A percentile compares a stretch with the other conserved stretches of the same genome.
phyloP scores from a whole-genome alignment of 805 yeast genomes.

The Hanseniaspora mollemarum region DNA sequence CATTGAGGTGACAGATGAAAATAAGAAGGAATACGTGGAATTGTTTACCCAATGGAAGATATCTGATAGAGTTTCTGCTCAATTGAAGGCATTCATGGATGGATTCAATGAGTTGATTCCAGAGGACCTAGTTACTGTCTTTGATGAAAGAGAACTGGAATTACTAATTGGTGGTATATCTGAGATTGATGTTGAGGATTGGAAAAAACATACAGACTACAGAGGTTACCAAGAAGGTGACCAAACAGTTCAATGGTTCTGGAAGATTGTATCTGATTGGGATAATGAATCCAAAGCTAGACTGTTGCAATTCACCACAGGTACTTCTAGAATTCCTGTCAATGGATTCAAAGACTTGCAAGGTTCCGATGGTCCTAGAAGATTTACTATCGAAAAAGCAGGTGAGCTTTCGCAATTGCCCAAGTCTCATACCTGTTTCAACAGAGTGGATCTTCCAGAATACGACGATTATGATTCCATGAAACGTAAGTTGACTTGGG shows the following conservation, averaged over 20 bases:
- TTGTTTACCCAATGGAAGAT: slow-evolving; percentile 93
- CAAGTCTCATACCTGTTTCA: slow-evolving; percentile 96
- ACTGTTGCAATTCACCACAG: slow-evolving; percentile 91
- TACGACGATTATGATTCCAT: slow-evolving; percentile 72
- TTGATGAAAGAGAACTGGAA: slow-evolving; percentile 95
- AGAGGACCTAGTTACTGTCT: slow-evolving; percentile 88
- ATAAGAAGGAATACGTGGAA: slow-evolving; percentile 91
- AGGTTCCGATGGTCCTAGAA: slow-evolving; percentile 98
- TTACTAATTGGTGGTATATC: slow-evolving; percentile 95
- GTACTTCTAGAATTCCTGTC: slow-evolving; percentile 97
- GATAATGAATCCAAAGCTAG: slow-evolving; percentile 94
- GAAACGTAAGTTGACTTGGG: slow-evolving; percentile 83
- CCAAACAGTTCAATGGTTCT: slow-evolving; percentile 97
- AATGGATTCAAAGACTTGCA: slow-evolving; percentile 97
- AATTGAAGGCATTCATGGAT: slow-evolving; percentile 88
- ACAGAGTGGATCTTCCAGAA: slow-evolving; percentile 95
- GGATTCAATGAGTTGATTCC: slow-evolving; percentile 97
- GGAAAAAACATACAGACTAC: slow-evolving; percentile 98
- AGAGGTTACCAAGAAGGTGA: slow-evolving; percentile 95
- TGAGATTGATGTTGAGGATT: slow-evolving; percentile 94
- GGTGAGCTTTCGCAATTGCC: slow-evolving; percentile 90
- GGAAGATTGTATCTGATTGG: slow-evolving; percentile 90
- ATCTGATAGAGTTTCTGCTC: slow-evolving; percentile 84
- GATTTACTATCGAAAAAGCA: slow-evolving; percentile 96
- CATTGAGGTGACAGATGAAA: slow-evolving; percentile 86